A percentile compares a stretch with the other conserved stretches of the same genome.
Evolutionary conservation across 208 protist genomes (phyloP).

Genomic region (Crithidia expoeki): DNA sequence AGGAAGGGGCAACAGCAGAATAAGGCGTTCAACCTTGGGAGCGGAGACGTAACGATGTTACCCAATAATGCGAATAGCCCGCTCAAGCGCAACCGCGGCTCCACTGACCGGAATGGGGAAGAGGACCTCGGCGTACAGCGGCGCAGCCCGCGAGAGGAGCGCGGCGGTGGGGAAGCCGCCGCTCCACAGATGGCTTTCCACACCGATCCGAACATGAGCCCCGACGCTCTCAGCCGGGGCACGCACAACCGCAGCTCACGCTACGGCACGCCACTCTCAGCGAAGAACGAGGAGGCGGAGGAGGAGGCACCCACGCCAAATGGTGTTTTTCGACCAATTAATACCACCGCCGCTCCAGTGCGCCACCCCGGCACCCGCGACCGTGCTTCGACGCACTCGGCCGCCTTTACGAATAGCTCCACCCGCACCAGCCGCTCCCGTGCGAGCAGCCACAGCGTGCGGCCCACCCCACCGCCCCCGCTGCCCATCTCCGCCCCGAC

Average conservation of each 20-base stretch:
- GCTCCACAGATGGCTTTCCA: slow-evolving; percentile 3
- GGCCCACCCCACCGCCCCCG: slow-evolving; percentile 18
- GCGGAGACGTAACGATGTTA: slow-evolving; percentile 1
- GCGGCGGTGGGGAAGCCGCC: slow-evolving; percentile 4
- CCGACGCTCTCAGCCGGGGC: neutral
- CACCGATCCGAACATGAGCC: slow-evolving; percentile 10
- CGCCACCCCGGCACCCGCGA: neutral
- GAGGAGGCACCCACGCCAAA: neutral
- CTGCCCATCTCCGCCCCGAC: slow-evolving; percentile 18
- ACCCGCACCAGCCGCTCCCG: slow-evolving; percentile 27
- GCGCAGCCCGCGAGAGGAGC: slow-evolving; percentile 15
- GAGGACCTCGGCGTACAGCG: slow-evolving; percentile 2
- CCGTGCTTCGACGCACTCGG: slow-evolving; percentile 18
- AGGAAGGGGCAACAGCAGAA: neutral
- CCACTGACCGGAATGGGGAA: slow-evolving; percentile 10
- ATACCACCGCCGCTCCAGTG: neutral
- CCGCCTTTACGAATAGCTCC: slow-evolving; percentile 27
- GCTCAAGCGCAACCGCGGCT: slow-evolving; percentile 31
- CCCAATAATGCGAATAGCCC: slow-evolving; percentile 22
- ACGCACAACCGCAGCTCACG: slow-evolving; percentile 19
- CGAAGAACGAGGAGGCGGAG: slow-evolving; percentile 19
- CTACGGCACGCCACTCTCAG: slow-evolving; percentile 26
- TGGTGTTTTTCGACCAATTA: neutral
- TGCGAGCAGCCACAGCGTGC: slow-evolving; percentile 37
- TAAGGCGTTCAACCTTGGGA: neutral